phyloP scores from a whole-genome alignment of 257 asterid species.

The Solanum pinnatisectum region DNA sequence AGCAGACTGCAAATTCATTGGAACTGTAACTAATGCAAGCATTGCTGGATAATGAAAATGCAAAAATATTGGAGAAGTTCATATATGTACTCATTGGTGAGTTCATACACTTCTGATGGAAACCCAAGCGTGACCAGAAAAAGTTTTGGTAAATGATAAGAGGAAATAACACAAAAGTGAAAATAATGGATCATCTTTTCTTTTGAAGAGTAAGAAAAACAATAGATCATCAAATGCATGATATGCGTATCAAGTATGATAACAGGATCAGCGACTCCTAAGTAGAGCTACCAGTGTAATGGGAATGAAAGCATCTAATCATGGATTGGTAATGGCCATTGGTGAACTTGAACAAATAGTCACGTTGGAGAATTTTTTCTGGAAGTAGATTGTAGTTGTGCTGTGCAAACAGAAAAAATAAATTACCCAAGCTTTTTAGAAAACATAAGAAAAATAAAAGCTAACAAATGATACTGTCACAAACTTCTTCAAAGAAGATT shows the following conservation, averaged over 20 bases:
- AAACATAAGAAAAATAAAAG: background rate
- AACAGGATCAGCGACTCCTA: background rate
- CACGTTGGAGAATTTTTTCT: background rate
- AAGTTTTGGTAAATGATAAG: background rate
- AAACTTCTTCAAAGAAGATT: background rate
- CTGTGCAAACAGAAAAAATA: background rate
- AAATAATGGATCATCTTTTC: background rate
- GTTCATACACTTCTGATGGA: background rate
- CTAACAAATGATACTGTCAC: background rate
- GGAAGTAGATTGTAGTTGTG: background rate
- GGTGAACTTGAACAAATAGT: background rate
- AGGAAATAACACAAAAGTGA: background rate
- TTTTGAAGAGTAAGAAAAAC: background rate
- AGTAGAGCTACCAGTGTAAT: background rate
- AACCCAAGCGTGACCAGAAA: background rate
- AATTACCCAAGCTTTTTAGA: background rate
- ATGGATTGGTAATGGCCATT: background rate
- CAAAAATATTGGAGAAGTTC: background rate
- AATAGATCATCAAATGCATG: background rate
- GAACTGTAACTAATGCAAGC: background rate
- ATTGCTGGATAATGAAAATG: background rate
- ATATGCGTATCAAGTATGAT: background rate
- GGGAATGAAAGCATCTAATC: background rate
- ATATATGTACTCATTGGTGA: background rate
- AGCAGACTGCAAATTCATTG: conserved; percentile 58